Base-by-base conservation (phyloP, 805 yeast genomes). In the Hanseniaspora guilliermondii region DNA sequence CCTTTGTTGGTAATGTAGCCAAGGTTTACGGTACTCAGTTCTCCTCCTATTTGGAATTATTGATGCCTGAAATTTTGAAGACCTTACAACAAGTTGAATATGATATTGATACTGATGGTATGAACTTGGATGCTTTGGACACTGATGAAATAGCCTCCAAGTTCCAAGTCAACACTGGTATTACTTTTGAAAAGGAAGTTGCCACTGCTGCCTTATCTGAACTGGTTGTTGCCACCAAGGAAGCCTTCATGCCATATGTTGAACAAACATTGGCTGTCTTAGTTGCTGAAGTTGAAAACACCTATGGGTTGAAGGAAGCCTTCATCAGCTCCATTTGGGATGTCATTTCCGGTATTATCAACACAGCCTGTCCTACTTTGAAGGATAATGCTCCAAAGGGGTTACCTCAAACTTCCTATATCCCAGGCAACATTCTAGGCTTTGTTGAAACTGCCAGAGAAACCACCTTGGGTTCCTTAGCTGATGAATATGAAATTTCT, bases 161-260 rank as follows among this genome's bases (percentile, higher is more conserved):
- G 58, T 74, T 87, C 69, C 83, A 86, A 61, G 88, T 93, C 59
- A 89, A 88, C 76, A 85, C 96, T 50, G 97, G 96, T 74, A 80
- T 93, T 62, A 87, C 97, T 60, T 83, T 86, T 62, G 98, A 91
- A 72, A 91, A 91, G 71, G 96, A 89, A 72, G 86, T 87, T 60
- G 96, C 96, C n/a, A 77, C 89, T 46, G 87, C 87, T 64, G 93
- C 96, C 7, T 71, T 88, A 60, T 79, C 86, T 49, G 97, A 93
- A 66, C 78, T 89, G 66, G 95, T 96, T 52, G 69, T 77, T 53
- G 96, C 95, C 62, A 85, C 96, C 48, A 85, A 88, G 64, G 82
- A 78, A 56, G 80, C 80, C 53, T 88, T 91, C 70, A 77, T 82
- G 63, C 80, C 81, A 63, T 87, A 80, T 64, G 83, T 87, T 57